A percentile compares a stretch with the other conserved stretches of the same genome.
Conservation (phyloP, 2,329 filamentous ascomycete genomes). For the Beauveria australis region DNA sequence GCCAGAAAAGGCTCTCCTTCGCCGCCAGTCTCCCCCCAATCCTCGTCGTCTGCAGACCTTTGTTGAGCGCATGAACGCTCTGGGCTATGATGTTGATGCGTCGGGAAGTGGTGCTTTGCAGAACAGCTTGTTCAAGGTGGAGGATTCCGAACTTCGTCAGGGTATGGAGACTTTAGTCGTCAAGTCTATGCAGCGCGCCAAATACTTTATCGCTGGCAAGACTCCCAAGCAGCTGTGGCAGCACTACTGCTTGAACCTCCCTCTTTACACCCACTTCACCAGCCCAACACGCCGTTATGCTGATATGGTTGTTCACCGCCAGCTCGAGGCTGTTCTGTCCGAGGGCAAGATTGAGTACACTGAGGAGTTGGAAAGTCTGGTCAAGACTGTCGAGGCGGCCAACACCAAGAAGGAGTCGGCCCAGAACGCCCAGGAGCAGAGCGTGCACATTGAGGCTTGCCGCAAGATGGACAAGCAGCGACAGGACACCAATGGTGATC, state of each 20-base stretch:
- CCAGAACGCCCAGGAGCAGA: constrained; percentile 95
- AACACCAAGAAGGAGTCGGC: constrained; percentile 99
- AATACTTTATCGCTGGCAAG: constrained; percentile 85
- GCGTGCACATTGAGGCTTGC: constrained; percentile 96
- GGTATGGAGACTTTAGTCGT: constrained; percentile 94
- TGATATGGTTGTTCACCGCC: constrained; percentile 90
- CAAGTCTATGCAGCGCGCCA: constrained; percentile 93
- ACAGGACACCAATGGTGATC: constrained; percentile 77
- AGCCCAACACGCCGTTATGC: constrained; percentile 91
- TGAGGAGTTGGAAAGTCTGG: constrained; percentile 79
- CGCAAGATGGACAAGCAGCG: constrained; percentile 90
- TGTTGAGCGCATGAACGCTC: constrained; percentile 82
- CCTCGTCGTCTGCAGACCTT: constrained; percentile 83
- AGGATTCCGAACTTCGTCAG: constrained; percentile 83
- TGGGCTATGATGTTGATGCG: constrained; percentile 84
- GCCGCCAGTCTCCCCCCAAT: constrained; percentile 79
- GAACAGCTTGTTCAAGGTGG: constrained; percentile 89
- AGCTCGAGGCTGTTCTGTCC: constrained; percentile 80
- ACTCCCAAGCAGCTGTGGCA: constrained; percentile 67
- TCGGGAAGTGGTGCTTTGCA: constrained; percentile 85
- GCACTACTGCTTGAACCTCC: constrained; percentile 88
- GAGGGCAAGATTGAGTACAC: constrained; percentile 74
- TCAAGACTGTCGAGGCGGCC: constrained; percentile 89
- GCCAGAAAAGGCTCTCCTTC: constrained; percentile 86
- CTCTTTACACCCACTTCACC: constrained; percentile 95